phyloP scores from a whole-genome alignment of 2,329 filamentous ascomycete genomes.

The Pyrenochaeta sp. region DNA sequence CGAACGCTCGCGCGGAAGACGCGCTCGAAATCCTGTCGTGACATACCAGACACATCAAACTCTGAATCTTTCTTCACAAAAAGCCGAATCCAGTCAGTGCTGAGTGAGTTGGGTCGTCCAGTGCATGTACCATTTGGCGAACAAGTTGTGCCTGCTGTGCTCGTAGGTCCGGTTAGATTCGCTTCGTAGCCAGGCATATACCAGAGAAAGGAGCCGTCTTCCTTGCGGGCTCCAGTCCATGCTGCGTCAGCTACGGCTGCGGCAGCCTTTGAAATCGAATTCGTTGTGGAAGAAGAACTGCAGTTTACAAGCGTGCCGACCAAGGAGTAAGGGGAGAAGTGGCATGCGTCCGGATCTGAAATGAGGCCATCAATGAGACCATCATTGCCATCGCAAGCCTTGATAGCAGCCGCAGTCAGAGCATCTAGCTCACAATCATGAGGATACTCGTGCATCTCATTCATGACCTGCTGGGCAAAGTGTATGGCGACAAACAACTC shows the following conservation, averaged over 20 bases:
- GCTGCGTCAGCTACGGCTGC: conserved; percentile 8
- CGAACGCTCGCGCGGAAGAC: conserved; percentile 11
- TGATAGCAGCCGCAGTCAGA: conserved; percentile 23
- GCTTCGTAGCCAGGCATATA: conserved; percentile 8
- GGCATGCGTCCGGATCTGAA: conserved; percentile 25
- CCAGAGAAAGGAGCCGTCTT: conserved; percentile 19
- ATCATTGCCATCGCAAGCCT: conserved; percentile 32
- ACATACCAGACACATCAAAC: conserved; percentile 6
- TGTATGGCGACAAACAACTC: conserved; percentile 20
- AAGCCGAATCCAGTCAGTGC: conserved; percentile 16
- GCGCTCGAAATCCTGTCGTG: conserved; percentile 1
- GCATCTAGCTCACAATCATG: conserved; percentile 32
- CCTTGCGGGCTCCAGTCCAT: conserved; percentile 19
- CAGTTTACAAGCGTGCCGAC: conserved; percentile 3
- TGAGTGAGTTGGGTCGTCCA: neutral
- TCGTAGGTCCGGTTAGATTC: neutral
- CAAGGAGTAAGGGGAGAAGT: conserved; percentile 23
- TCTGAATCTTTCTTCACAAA: conserved; percentile 23
- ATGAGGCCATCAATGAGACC: conserved; percentile 30
- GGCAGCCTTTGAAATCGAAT: conserved; percentile 4
- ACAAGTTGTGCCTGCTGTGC: conserved; percentile 11
- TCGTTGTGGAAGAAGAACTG: neutral
- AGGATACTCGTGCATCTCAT: conserved; percentile 8
- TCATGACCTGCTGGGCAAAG: conserved; percentile 19
- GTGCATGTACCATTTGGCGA: conserved; percentile 14